Evolutionary conservation across 441 rosid genomes (phyloP).

Genomic region (Croton setiger): DNA sequence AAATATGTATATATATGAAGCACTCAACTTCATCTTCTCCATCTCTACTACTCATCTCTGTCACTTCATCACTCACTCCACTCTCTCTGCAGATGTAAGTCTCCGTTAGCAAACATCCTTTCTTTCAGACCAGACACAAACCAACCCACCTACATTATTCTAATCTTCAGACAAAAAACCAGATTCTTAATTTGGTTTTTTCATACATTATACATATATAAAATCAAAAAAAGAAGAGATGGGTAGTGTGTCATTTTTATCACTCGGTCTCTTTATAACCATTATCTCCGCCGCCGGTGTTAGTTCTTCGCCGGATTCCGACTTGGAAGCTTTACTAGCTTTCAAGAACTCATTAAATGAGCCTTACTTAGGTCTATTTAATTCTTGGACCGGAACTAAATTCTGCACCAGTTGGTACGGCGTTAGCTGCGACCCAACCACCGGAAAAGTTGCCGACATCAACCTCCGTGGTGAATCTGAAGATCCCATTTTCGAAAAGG

Average conservation of each 20-base stretch:
- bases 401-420: conserved; percentile 78
- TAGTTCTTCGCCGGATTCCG: conserved; percentile 48
- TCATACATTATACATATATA: neutral
- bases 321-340: conserved; percentile 52
- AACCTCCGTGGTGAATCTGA: conserved; percentile 91
- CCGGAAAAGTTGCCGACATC: conserved; percentile 64
- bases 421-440: conserved; percentile 72
- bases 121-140: neutral
- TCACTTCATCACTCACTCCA: neutral
- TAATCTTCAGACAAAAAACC: neutral
- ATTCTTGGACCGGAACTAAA: conserved; percentile 58
- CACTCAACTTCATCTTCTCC: neutral
- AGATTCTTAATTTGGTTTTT: neutral
- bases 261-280: conserved; percentile 23
- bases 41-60: neutral
- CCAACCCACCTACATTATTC: neutral
- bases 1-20: neutral
- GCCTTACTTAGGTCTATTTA: conserved; percentile 68
- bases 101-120: neutral
- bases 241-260: conserved; percentile 25
- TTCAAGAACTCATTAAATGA: conserved; percentile 61
- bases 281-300: conserved; percentile 30
- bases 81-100: neutral
- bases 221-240: conserved; percentile 4
- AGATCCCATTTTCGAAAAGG: conserved; percentile 65